Percentiles rank a stretch among this genome's conserved stretches.
Conservation (phyloP, 495 filamentous ascomycete species). For the Aspergillus hancockii region DNA sequence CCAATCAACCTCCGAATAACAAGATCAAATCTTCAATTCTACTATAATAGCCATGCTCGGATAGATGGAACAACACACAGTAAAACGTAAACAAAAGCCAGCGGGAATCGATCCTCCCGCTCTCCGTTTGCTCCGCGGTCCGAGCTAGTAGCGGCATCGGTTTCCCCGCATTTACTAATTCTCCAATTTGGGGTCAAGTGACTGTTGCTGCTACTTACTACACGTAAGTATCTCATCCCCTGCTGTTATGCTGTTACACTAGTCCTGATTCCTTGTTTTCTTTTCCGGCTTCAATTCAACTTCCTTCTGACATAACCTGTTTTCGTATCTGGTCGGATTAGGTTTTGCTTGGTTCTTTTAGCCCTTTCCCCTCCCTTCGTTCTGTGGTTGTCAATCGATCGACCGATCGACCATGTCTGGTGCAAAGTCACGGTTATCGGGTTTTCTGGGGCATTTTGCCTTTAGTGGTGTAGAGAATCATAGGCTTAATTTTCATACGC, state of each 20-base stretch:
- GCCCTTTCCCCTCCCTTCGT: conserved; percentile 2
- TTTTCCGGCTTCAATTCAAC: no score
- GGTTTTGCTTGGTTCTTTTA: not conserved
- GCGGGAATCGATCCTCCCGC: not conserved
- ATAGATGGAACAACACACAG: not conserved
- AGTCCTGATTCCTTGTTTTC: not conserved
- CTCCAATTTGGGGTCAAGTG: not conserved
- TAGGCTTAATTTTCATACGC: conserved; percentile 68
- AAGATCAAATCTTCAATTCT: no score
- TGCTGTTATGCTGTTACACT: not conserved
- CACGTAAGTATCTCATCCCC: not conserved
- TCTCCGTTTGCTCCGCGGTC: not conserved
- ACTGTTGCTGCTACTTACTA: not conserved
- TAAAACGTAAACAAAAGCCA: not conserved
- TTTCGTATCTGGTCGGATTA: no score
- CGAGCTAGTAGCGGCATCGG: not conserved
- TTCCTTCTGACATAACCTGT: no score
- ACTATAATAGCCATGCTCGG: not conserved
- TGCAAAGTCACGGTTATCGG: conserved; percentile 57
- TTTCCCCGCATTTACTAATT: not conserved
- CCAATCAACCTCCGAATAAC: no score
- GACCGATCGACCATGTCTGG: conserved; percentile 47
- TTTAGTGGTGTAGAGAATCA: conserved; percentile 28
- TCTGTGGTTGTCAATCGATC: not conserved
- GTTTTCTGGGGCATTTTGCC: conserved; percentile 63